Evolutionary conservation across 495 filamentous ascomycete genomes (phyloP).

Genomic region (Penicillium psychrofluorescens): DNA sequence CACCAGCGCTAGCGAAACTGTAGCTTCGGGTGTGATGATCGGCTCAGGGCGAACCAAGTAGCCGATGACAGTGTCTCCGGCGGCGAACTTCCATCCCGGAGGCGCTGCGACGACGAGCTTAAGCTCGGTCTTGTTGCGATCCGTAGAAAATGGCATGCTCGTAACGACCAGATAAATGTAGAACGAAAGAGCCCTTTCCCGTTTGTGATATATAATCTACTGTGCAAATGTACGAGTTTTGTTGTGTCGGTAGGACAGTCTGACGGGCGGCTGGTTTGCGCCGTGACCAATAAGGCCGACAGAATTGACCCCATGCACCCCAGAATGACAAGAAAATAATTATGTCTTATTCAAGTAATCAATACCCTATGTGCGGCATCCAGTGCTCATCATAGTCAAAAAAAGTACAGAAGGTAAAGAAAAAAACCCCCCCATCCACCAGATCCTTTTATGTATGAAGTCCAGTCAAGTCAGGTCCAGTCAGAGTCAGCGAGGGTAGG

Average conservation of each 20-base stretch:
- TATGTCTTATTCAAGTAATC: constrained; percentile 16
- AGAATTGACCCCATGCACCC: neutral
- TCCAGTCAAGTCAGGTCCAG: constrained; percentile 16
- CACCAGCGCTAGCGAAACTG: constrained; percentile 1
- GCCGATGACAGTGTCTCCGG: constrained; percentile 13
- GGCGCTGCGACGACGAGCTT: constrained; percentile 8
- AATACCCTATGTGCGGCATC: constrained; percentile 17
- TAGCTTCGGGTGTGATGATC: constrained; percentile 9
- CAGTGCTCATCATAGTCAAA: constrained; percentile 14
- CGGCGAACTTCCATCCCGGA: constrained; percentile 3
- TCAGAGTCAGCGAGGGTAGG: constrained; percentile 33
- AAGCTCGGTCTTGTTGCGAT: neutral
- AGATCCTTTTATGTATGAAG: too few species aligned
- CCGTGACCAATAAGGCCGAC: neutral
- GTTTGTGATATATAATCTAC: too few species aligned
- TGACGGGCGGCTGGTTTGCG: neutral
- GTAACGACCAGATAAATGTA: too few species aligned
- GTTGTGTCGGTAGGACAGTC: too few species aligned
- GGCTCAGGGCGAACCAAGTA: constrained; percentile 4
- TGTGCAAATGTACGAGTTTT: too few species aligned
- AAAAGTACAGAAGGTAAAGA: constrained; percentile 3
- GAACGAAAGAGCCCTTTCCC: too few species aligned
- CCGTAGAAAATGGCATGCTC: too few species aligned
- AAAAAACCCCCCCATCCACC: constrained; percentile 5
- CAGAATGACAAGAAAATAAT: constrained; percentile 2